Evolutionary conservation across 139 green algal species (phyloP).

Genomic region (Coccomyxa sp.): DNA sequence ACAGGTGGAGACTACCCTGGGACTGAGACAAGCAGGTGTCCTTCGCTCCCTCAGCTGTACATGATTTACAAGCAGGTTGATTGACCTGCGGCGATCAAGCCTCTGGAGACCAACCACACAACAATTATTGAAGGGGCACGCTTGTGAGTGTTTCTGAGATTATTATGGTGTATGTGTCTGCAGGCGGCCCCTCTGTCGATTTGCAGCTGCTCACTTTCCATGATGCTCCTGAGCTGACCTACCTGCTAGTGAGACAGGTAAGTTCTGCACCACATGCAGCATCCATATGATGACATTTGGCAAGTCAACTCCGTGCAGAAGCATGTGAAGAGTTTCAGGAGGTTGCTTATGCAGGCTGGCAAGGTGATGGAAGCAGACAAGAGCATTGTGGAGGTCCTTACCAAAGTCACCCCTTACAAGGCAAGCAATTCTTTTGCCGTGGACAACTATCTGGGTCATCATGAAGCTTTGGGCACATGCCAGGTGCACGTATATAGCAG

Average conservation of each 20-base stretch:
- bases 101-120: too few species aligned
- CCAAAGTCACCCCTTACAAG: slow-evolving; percentile 1
- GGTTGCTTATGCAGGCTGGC: neutral
- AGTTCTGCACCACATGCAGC: neutral
- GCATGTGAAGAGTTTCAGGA: neutral
- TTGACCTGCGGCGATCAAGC: neutral
- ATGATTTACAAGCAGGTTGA: neutral
- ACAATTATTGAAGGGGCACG: neutral
- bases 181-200: too few species aligned
- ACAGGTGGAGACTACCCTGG: neutral
- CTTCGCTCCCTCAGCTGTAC: neutral
- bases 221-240: neutral
- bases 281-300: neutral
- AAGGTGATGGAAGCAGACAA: neutral
- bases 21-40: neutral
- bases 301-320: neutral
- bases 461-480: neutral
- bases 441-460: neutral
- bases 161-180: too few species aligned
- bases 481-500: neutral
- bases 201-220: too few species aligned
- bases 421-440: neutral
- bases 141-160: neutral
- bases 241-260: neutral
- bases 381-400: neutral